These are phyloP conservation scores for Saccharomyces kudriavzevii DNA, from an alignment of 805 yeast genomes.

Conservation along the genomic window DNA sequence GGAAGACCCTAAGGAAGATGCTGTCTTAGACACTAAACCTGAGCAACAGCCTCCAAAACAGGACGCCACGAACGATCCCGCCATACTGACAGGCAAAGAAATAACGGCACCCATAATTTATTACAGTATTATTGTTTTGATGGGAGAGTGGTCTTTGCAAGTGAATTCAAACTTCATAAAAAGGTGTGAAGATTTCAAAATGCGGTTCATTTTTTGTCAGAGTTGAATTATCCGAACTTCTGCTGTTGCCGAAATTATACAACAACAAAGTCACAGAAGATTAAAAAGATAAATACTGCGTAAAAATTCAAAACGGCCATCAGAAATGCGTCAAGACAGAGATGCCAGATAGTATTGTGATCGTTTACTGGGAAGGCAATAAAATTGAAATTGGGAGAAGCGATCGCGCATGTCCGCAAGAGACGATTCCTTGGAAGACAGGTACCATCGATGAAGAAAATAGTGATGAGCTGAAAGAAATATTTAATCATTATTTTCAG, in stretches of 20 bases:
- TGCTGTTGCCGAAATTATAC: background rate
- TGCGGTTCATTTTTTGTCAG: background rate
- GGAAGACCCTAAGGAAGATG: slow-evolving; percentile 51
- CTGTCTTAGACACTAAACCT: slow-evolving; percentile 49
- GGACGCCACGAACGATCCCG: slow-evolving; percentile 57
- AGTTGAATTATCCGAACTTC: background rate
- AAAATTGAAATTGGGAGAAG: background rate
- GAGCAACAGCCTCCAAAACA: slow-evolving; percentile 78
- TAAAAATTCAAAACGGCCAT: background rate
- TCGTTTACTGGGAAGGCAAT: background rate
- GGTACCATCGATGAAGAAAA: background rate
- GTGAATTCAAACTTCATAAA: background rate
- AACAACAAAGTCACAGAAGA: background rate
- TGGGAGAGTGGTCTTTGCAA: background rate
- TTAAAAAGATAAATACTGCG: background rate
- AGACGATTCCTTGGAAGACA: background rate
- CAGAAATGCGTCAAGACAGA: background rate
- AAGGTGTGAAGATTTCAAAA: background rate
- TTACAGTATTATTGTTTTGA: background rate
- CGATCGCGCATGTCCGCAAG: background rate
- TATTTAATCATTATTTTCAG: background rate
- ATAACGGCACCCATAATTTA: slow-evolving; percentile 54
- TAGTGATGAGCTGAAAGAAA: background rate
- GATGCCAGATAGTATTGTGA: background rate
- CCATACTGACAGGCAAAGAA: slow-evolving; percentile 63